Conservation (phyloP, 2,329 filamentous ascomycete genomes). For the Colletotrichum tofieldiae region DNA sequence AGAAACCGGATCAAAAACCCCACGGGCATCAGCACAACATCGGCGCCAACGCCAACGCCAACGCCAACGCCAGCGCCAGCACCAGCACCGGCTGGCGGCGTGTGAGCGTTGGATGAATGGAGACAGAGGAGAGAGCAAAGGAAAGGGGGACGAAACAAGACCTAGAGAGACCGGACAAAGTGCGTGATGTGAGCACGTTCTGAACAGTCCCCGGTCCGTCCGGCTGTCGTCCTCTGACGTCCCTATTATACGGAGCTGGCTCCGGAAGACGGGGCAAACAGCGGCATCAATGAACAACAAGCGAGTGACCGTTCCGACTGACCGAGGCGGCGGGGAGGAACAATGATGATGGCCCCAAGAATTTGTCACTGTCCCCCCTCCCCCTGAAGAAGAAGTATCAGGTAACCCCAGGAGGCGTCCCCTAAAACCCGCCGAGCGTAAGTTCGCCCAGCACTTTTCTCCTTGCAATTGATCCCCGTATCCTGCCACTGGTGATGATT, state of each 20-base stretch:
- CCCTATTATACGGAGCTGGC: conserved; percentile 24
- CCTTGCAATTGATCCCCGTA: neutral
- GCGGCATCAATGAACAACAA: neutral
- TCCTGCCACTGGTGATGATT: conserved; percentile 13
- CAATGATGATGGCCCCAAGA: neutral
- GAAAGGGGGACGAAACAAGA: conserved; percentile 11
- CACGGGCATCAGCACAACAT: neutral
- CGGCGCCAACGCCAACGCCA: conserved; percentile 21
- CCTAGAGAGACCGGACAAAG: conserved; percentile 13
- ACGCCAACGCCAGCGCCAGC: conserved; percentile 12
- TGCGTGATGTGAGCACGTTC: conserved; percentile 7
- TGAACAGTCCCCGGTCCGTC: neutral
- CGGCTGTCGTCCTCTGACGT: neutral
- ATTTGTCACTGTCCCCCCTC: conserved; percentile 4
- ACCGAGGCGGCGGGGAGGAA: neutral
- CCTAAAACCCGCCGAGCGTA: neutral
- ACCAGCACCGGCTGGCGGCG: conserved; percentile 19
- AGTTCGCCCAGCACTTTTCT: neutral
- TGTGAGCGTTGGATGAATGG: conserved; percentile 34
- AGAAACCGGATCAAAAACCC: neutral
- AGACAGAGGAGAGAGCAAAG: neutral
- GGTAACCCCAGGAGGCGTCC: neutral
- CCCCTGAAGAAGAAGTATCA: neutral
- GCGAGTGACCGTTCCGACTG: neutral
- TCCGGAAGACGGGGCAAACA: conserved; percentile 14